Evolutionary conservation across 176 grass and related monocot genomes (phyloP), one percentile per base, ranked within the genome.

Genomic region (Carex cristatella): DNA sequence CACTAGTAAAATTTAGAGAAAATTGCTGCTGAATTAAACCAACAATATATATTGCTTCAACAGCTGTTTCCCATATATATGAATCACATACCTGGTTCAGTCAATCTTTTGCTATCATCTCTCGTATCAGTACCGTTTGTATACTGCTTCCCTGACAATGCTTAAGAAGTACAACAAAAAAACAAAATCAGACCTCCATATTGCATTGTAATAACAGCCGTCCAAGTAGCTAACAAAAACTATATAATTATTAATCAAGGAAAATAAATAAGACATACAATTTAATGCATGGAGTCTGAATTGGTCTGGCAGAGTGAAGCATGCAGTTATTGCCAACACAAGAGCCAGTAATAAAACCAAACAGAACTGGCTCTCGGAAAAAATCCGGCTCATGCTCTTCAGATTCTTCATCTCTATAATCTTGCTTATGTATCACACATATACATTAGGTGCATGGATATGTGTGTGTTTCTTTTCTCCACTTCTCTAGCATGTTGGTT

Each of bases 351-450:
- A 4, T 27, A 55, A 32, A 68, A 69, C n/a, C 61, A 83, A 69
- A 69, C 81, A 19, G 27, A 68, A 83, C 2, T 44, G 62, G 46
- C 59, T 61, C 42, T 81, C 79, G 30, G 59, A 81, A 81, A 67
- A 83, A 18, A 55, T 18, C 63, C 42, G 3, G 62, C 49, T 67
- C 81, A 83, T 33, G 81, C 6, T 53, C 42, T 83, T 83, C 23
- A 69, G 15, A 67, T 83, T 83, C 40, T 33, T 69, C 81, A 83
- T 83, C 62, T 68, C 44, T 33, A 49, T 49, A 56, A 33, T 81
- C 79, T 44, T 81, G 51, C 59, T 44, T 67, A 82, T 48, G 33
- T 83, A 68, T 16, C 12, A 6, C 42, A 63, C 5, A 6, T n/a
- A 63, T 63, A 63, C 23, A 61, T n/a, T 7, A 7, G 15, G n/a